These are phyloP conservation scores for Vigna reflexopilosa DNA, from an alignment of 306 rosid genomes.

Conservation along the genomic window DNA sequence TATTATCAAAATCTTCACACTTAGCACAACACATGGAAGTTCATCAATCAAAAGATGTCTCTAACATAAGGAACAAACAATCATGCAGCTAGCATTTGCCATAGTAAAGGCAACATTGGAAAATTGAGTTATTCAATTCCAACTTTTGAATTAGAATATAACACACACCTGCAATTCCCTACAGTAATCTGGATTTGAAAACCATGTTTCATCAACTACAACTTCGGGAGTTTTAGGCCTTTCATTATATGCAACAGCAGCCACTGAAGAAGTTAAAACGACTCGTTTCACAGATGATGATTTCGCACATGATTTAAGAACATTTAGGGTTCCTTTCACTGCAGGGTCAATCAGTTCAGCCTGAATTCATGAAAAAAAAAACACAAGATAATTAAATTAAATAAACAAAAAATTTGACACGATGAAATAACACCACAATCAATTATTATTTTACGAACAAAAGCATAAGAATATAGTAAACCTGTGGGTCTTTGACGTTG, in stretches of 20 bases:
- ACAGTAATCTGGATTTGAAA: constrained; percentile 40
- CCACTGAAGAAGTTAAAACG: constrained; percentile 42
- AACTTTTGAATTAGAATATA: too few relatives aligned
- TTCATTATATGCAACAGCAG: constrained; percentile 16
- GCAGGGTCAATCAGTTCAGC: constrained; percentile 50
- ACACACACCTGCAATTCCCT: constrained; percentile 33
- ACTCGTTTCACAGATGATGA: constrained; percentile 44
- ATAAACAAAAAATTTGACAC: background rate
- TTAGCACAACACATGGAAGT: too few relatives aligned
- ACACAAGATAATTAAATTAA: background rate
- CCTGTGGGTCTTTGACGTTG: constrained; percentile 52
- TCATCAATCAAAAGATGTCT: too few relatives aligned
- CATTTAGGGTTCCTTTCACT: constrained; percentile 49
- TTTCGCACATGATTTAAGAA: constrained; percentile 50
- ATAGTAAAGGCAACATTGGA: too few relatives aligned
- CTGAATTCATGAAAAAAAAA: constrained; percentile 6
- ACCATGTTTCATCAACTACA: constrained; percentile 44
- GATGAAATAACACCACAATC: background rate
- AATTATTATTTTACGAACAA: background rate
- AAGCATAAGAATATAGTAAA: background rate
- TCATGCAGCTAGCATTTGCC: too few relatives aligned
- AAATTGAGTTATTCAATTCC: too few relatives aligned
- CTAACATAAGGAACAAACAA: too few relatives aligned
- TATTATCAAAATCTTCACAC: too few relatives aligned
- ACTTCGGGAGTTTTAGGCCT: constrained; percentile 35